These are phyloP conservation scores for Plasmodium blacklocki DNA, from an alignment of 169 alveolate genomes.

Conservation along the genomic window DNA sequence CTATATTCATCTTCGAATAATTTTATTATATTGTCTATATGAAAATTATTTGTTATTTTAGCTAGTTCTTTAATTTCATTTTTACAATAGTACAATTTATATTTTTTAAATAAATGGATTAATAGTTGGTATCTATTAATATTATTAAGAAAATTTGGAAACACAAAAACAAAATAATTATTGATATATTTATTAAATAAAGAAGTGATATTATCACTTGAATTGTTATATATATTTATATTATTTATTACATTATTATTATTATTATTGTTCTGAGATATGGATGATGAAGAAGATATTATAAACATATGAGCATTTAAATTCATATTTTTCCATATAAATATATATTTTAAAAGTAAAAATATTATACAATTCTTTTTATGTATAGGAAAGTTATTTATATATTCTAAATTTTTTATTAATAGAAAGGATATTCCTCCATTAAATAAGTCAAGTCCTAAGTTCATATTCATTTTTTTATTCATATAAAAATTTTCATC, in stretches of 20 bases:
- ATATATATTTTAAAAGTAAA: slow-evolving; percentile 46
- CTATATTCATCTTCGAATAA: slow-evolving; percentile 46
- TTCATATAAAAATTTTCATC: background rate
- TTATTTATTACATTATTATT: background rate
- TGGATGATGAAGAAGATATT: background rate
- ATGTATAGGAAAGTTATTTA: slow-evolving; percentile 14
- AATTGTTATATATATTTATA: background rate
- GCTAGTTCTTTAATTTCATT: slow-evolving; percentile 2
- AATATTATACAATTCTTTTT: slow-evolving; percentile 46
- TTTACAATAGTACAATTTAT: slow-evolving; percentile 11
- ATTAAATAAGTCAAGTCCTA: slow-evolving; percentile 41
- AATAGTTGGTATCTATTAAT: slow-evolving; percentile 12
- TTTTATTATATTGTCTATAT: slow-evolving; percentile 10
- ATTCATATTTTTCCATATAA: slow-evolving; percentile 56
- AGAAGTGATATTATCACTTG: slow-evolving; percentile 3
- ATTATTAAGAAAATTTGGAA: slow-evolving; percentile 22
- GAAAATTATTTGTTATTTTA: slow-evolving; percentile 37
- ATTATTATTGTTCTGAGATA: background rate
- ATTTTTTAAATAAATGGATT: slow-evolving; percentile 21
- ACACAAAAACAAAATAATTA: slow-evolving; percentile 18
- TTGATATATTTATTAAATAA: slow-evolving; percentile 4
- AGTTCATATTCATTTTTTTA: background rate
- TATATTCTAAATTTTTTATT: slow-evolving; percentile 32
- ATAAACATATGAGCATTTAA: slow-evolving; percentile 51
- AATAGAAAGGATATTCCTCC: slow-evolving; percentile 55